Percentiles rank a stretch among this genome's conserved stretches.
Conservation (phyloP, 176 grass and related monocot species). For the Ensete glaucum region DNA sequence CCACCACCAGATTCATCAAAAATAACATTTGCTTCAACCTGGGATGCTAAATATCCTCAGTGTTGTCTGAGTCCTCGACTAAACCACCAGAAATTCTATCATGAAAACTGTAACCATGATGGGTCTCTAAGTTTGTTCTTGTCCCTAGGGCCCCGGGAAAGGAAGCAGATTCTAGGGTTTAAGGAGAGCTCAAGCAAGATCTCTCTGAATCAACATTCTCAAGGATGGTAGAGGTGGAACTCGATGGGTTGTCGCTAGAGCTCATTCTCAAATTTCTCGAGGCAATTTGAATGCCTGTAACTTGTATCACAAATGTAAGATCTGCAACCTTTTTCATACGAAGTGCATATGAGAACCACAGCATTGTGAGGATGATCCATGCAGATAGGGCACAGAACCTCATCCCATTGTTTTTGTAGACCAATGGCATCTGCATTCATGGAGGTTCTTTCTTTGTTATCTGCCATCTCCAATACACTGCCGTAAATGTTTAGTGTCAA, state of each 20-base stretch:
- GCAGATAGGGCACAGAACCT: slow-evolving; percentile 13
- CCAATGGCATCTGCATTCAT: neutral
- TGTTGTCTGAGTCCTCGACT: neutral
- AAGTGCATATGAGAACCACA: slow-evolving; percentile 7
- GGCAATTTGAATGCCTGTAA: slow-evolving; percentile 20
- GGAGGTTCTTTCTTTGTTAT: neutral
- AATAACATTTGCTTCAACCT: neutral
- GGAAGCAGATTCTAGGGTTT: neutral
- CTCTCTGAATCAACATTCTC: slow-evolving; percentile 2
- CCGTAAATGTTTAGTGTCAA: neutral
- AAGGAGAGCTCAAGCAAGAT: neutral
- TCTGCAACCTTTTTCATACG: slow-evolving; percentile 12
- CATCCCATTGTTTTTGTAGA: slow-evolving; percentile 16
- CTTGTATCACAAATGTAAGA: slow-evolving; percentile 18
- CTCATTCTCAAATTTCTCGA: slow-evolving; percentile 8
- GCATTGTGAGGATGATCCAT: slow-evolving; percentile 19
- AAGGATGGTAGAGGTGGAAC: neutral
- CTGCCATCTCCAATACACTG: neutral
- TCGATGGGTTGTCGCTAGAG: slow-evolving; percentile 6
- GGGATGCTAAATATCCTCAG: neutral
- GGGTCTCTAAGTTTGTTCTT: neutral
- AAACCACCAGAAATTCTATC: neutral
- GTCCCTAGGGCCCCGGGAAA: too few species aligned
- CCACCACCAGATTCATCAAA: slow-evolving; percentile 2
- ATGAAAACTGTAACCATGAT: neutral